Evolutionary conservation across 1,139 yeast species (phyloP), one percentile per base, ranked within the genome.

Genomic region (Schwanniomyces etchellsii): DNA sequence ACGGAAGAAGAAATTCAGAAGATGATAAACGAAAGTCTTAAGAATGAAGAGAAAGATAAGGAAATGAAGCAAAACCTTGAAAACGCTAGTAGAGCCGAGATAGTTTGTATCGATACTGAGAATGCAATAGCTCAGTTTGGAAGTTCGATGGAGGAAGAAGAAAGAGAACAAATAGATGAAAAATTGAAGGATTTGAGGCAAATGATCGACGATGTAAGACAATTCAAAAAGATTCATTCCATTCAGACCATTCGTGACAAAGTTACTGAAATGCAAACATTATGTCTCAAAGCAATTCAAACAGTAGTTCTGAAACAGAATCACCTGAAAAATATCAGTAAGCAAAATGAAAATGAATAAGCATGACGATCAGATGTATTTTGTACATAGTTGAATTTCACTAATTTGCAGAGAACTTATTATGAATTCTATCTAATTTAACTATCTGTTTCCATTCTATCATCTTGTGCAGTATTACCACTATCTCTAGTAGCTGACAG

Each of bases 1-100:
- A 66, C 82, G 1, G 81, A 78, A 42, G 70, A 69, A 26, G 89
- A 82, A 41, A 70, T 82, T 21, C 63, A 73, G 23, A 54, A 56
- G 28, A 59, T 81, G 47, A 67, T 82, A 9, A 64, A 65, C 27
- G 83, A 78, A 33, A 69, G 77, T 45, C 52, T 57, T 20, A 53
- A 47, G 16, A 58, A 60, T 34, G 58, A 66, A 11, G 55, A 62
- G 35, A 48, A 52, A 16, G 81, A 75, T 45, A 64, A 60, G 26
- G 63, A 60, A 29, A 48, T 55, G 35, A 55, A 62, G 31, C 60
- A 57, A 34, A 60, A 58, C 33, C 57, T 62, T 27, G 73, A 69
- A 32, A 68, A 69, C 47, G 74, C 75, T 4, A 62, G 69, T 3
- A 47, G 78, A 37, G 76, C 77, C 2, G 81, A 74, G 34, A 66